These are phyloP conservation scores for Teratosphaeria pseudoeucalypti DNA, from an alignment of 2,329 filamentous ascomycete species.

Conservation along the genomic window DNA sequence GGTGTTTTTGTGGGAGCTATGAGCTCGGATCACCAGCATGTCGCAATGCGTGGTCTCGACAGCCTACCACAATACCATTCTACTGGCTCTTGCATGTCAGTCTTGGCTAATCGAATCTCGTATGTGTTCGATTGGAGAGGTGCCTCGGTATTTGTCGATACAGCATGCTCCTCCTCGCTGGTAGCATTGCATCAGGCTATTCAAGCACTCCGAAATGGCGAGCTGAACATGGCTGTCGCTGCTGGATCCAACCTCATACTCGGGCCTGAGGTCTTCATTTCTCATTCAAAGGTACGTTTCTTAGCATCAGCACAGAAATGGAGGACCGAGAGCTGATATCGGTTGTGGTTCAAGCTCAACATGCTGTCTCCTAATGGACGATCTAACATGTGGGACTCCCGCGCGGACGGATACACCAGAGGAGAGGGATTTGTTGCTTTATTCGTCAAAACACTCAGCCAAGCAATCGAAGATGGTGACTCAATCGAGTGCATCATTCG, in stretches of 20 bases:
- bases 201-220: background rate
- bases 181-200: background rate
- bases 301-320: too few species aligned
- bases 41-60: background rate
- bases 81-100: background rate
- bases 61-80: background rate
- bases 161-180: background rate
- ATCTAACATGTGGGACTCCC: slow-evolving; percentile 11
- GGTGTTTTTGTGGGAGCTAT: background rate
- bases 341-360: background rate
- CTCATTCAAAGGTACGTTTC: too few species aligned
- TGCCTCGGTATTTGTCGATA: background rate
- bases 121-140: background rate
- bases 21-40: background rate
- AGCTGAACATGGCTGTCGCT: background rate
- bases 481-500: slow-evolving; percentile 18
- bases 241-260: background rate
- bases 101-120: background rate
- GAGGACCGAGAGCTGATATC: background rate
- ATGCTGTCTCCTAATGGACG: background rate
- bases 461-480: slow-evolving; percentile 23
- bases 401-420: slow-evolving; percentile 17
- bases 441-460: slow-evolving; percentile 21
- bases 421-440: slow-evolving; percentile 17
- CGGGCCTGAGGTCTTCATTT: too few species aligned